phyloP scores from a whole-genome alignment of 352 stramenopile species.

The Globisporangium orthogonon region DNA sequence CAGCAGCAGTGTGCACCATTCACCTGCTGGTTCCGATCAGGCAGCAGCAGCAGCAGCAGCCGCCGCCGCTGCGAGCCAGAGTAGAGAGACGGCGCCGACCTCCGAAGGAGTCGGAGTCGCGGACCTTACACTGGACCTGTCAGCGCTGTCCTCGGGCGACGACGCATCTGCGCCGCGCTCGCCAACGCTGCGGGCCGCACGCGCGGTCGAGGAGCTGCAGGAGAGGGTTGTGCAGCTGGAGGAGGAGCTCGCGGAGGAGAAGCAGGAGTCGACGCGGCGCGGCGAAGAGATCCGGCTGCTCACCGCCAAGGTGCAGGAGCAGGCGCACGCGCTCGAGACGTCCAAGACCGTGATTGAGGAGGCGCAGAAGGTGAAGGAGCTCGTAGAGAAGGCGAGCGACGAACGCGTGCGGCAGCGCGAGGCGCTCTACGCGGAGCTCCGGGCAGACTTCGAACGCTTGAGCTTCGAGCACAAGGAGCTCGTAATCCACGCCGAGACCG shows the following conservation, averaged over 20 bases:
- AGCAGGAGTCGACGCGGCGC: constrained; percentile 65
- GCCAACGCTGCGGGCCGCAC: constrained; percentile 43
- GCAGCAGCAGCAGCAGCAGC: constrained; percentile 2
- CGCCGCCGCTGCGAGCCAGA: neutral
- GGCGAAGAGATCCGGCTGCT: constrained; percentile 73
- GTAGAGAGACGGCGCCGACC: neutral
- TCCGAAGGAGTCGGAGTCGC: constrained; percentile 5
- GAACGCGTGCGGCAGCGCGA: constrained; percentile 65
- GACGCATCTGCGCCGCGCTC: constrained; percentile 15
- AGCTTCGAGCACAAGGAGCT: constrained; percentile 83
- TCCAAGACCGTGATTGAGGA: constrained; percentile 56
- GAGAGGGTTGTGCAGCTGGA: constrained; percentile 62
- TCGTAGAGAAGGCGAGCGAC: constrained; percentile 52
- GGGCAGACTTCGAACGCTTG: constrained; percentile 65
- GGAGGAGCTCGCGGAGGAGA: constrained; percentile 76
- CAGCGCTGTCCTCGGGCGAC: constrained; percentile 11
- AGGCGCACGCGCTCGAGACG: constrained; percentile 47
- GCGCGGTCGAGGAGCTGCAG: constrained; percentile 65
- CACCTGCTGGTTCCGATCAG: neutral
- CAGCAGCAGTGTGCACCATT: neutral
- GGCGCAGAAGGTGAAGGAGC: constrained; percentile 61
- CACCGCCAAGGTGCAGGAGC: constrained; percentile 56
- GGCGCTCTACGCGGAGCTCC: constrained; percentile 43
- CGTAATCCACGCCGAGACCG: constrained; percentile 66
- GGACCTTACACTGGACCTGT: constrained; percentile 25